A percentile compares a stretch with the other conserved stretches of the same genome.
Evolutionary conservation across 768 basidiomycete genomes (phyloP).

Genomic region (Collybiopsis confluens): DNA sequence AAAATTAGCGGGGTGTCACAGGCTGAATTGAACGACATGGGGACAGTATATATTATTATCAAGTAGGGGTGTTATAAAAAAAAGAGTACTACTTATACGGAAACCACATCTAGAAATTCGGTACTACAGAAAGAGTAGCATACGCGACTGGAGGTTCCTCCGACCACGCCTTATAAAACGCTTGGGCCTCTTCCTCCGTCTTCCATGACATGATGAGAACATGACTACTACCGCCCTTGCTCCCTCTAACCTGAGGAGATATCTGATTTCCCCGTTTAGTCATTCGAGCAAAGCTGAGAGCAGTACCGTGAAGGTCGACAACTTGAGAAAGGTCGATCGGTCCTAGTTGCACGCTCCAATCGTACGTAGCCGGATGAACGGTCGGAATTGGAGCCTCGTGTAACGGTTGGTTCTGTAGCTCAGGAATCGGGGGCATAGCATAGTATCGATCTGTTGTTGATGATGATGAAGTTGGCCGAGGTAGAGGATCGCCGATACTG

Average conservation of each 20-base stretch:
- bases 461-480: neutral
- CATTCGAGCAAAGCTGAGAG: conserved; percentile 2
- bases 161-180: conserved; percentile 4
- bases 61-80: no score
- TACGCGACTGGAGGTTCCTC: conserved; percentile 3
- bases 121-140: conserved; percentile 3
- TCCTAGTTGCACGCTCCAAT: conserved; percentile 1
- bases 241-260: conserved; percentile 1
- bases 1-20: no score
- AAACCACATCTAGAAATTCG: neutral
- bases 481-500: conserved; percentile 1
- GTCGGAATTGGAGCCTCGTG: neutral
- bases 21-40: no score
- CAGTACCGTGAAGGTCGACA: neutral
- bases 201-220: conserved; percentile 6
- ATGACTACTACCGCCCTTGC: neutral
- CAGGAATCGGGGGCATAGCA: neutral
- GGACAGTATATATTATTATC: no score
- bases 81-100: no score
- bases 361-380: neutral
- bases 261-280: neutral
- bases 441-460: neutral
- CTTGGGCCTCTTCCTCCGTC: conserved; percentile 2
- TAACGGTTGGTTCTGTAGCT: neutral
- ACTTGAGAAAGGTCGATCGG: conserved; percentile 2